Conservation (phyloP, 108 stramenopile species). For the Cyclotella baltica region DNA sequence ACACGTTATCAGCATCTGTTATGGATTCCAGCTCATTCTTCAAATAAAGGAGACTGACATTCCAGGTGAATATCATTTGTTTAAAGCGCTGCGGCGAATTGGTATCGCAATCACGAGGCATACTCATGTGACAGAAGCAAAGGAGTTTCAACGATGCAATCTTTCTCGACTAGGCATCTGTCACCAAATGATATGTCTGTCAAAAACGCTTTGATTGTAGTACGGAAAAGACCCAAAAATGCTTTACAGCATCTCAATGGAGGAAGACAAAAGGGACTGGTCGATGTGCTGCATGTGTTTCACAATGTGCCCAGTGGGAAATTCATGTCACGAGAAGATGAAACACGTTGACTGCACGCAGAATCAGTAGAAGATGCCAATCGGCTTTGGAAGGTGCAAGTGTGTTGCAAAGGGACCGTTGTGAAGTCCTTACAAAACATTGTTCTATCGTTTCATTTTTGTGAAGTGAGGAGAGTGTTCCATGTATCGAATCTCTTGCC, state of each 20-base stretch:
- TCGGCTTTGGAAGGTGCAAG: conserved; percentile 20
- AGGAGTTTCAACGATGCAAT: too few relatives aligned
- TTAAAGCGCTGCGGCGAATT: too few relatives aligned
- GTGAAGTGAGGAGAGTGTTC: conserved; percentile 32
- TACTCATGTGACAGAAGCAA: too few relatives aligned
- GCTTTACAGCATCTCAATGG: conserved; percentile 36
- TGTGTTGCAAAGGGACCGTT: conserved; percentile 14
- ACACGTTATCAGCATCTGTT: too few relatives aligned
- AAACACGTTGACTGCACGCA: not conserved
- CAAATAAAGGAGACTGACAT: too few relatives aligned
- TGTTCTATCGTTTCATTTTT: not conserved
- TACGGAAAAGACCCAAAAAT: conserved; percentile 2
- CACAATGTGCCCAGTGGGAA: conserved; percentile 11
- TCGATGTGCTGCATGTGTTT: conserved; percentile 18
- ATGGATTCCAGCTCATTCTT: too few relatives aligned
- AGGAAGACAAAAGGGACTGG: conserved; percentile 12
- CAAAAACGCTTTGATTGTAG: conserved; percentile 13
- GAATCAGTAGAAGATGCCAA: conserved; percentile 21
- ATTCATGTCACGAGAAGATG: conserved; percentile 11
- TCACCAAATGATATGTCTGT: too few relatives aligned
- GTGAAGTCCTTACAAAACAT: not conserved
- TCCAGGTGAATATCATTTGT: too few relatives aligned
- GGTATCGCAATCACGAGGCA: too few relatives aligned
- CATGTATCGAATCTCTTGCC: conserved; percentile 72
- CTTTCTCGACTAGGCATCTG: too few relatives aligned